Conservation (phyloP, 2,329 filamentous ascomycete genomes). For the Paraphoma chrysanthemicola region DNA sequence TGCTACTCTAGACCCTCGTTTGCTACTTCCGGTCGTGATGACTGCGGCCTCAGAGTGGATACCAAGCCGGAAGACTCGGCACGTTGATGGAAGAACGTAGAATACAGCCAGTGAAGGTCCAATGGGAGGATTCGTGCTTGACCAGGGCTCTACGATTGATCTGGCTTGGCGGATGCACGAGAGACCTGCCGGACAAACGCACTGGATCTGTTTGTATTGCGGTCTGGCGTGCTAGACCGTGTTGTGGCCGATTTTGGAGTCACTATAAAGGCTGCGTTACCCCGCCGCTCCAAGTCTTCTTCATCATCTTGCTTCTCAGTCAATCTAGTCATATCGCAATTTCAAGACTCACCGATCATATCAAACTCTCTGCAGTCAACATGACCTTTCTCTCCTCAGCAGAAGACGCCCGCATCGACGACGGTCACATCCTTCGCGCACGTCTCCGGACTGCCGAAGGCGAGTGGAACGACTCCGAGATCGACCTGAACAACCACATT, state of each 20-base stretch:
- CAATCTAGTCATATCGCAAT: background rate
- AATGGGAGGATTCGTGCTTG: background rate
- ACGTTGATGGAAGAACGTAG: background rate
- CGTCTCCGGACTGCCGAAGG: conserved; percentile 52
- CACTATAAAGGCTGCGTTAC: conserved; percentile 14
- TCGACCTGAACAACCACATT: conserved; percentile 59
- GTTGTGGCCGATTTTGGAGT: no score
- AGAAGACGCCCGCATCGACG: conserved; percentile 56
- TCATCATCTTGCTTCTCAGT: background rate
- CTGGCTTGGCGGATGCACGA: background rate
- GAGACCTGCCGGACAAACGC: background rate
- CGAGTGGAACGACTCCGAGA: conserved; percentile 52
- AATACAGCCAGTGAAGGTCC: background rate
- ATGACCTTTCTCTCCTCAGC: conserved; percentile 59
- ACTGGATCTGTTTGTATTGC: background rate
- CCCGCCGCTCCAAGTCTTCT: background rate
- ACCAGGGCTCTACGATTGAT: background rate
- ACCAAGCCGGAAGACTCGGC: conserved; percentile 22
- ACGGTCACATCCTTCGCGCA: conserved; percentile 58
- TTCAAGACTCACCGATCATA: background rate
- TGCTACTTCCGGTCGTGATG: background rate
- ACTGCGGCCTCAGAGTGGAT: background rate
- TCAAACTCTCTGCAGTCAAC: conserved; percentile 2
- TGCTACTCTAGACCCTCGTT: conserved; percentile 1
- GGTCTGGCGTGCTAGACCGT: background rate